These are phyloP conservation scores for Kuraishia molischiana DNA, from an alignment of 805 yeast genomes.

Conservation along the genomic window DNA sequence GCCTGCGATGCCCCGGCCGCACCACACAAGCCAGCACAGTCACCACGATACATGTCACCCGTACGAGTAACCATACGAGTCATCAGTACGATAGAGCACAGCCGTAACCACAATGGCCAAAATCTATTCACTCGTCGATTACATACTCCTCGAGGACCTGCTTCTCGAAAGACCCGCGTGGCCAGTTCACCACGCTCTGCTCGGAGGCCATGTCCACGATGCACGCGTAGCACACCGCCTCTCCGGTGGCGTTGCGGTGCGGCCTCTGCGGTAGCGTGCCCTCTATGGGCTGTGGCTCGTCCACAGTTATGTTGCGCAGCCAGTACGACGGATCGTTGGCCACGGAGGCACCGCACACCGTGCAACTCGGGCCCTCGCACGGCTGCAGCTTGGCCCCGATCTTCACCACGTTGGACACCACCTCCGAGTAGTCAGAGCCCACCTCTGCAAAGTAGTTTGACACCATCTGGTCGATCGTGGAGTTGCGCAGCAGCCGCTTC, in stretches of 20 bases:
- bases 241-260: too few species aligned
- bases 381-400: constrained; percentile 70
- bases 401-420: constrained; percentile 85
- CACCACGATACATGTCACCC: too few species aligned
- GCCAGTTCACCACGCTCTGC: constrained; percentile 18
- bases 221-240: constrained; percentile 67
- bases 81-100: too few species aligned
- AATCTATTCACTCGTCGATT: too few species aligned
- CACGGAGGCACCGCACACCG: constrained; percentile 44
- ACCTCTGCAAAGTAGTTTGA: constrained; percentile 60
- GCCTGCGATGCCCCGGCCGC: too few species aligned
- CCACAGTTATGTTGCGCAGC: constrained; percentile 62
- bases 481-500: neutral
- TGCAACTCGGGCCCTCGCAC: constrained; percentile 36
- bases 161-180: constrained; percentile 15
- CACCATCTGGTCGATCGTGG: constrained; percentile 66
- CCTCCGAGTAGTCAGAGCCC: constrained; percentile 76
- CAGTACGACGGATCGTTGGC: constrained; percentile 53
- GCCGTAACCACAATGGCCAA: too few species aligned
- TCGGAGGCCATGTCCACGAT: constrained; percentile 48
- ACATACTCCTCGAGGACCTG: constrained; percentile 19
- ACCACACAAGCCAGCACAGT: too few species aligned
- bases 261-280: too few species aligned
- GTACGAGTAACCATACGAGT: too few species aligned
- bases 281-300: too few species aligned